These are phyloP conservation scores for Lasiodiplodia hormozganensis DNA, from an alignment of 2,329 filamentous ascomycete genomes.

Conservation along the genomic window DNA sequence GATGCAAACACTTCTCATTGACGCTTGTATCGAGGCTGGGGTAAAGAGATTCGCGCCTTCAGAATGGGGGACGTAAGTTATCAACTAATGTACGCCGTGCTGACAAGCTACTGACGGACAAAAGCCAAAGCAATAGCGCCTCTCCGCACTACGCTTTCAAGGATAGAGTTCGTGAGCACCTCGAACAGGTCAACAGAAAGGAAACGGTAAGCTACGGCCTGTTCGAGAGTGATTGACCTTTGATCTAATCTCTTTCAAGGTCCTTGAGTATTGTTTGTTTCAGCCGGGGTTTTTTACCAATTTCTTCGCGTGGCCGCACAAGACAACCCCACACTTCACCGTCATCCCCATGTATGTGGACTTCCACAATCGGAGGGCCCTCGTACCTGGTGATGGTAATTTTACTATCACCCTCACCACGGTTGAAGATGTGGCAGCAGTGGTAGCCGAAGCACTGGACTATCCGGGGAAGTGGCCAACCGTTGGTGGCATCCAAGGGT, in stretches of 20 bases:
- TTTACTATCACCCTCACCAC: not conserved
- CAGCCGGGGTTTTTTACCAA: not conserved
- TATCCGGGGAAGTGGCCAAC: not conserved
- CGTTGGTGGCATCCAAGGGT: not conserved
- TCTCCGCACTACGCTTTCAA: not conserved
- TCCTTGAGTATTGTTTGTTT: not conserved
- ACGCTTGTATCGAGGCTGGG: conserved; percentile 40
- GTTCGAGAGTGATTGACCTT: not conserved
- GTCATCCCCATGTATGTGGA: not conserved
- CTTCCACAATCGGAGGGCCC: not conserved
- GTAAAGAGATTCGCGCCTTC: conserved; percentile 41
- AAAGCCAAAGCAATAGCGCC: not conserved
- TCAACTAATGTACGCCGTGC: not conserved
- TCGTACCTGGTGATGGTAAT: not conserved
- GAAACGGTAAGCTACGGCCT: not conserved
- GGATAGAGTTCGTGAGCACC: not conserved
- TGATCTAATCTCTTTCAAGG: not conserved
- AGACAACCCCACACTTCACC: not conserved
- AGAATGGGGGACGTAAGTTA: conserved; percentile 39
- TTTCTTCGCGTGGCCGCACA: not conserved
- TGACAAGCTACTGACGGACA: not conserved
- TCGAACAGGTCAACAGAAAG: not conserved
- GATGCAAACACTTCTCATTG: conserved; percentile 40
- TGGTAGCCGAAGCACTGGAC: not conserved
- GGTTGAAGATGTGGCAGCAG: not conserved